Evolutionary conservation across 78 protist genomes (phyloP), one percentile per base, ranked within the genome.

Genomic region (Cavenderia fasciculata): DNA sequence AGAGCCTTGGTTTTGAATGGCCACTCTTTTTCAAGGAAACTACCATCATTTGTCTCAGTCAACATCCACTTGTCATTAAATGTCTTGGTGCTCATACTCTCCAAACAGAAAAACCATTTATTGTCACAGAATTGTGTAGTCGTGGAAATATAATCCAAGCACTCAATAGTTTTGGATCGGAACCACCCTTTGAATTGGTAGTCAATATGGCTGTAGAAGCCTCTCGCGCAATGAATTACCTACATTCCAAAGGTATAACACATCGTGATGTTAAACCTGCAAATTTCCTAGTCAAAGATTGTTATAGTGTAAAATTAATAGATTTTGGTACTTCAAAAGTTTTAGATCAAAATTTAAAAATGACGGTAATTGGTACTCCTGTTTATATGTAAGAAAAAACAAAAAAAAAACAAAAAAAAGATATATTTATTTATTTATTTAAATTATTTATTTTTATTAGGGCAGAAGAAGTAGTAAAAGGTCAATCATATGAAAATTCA

Each of bases 231-330:
- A 29, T 82, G 38, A 78, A 65, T 19, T 82, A 56, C 63, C 56
- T 82, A 56, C 90, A 82, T 33, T 46, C 71, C 0, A 82, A 82
- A 44, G 49, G 65, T 19, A 34, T 82, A 1, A 82, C 68, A 33
- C 90, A 82, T 56, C 76, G 90, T 57, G 90, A 82, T 43, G 78
- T 82, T 6, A 82, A 82, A 31, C 23, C 78, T n/a, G 76, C 51
- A 0, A 82, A 82, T 54, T 82, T 82, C 21, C 56, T 82, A 33
- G 90, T 82, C 6, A 82, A 65, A 19, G 47, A 82, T 14, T 62
- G 68, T 36, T 82, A 66, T 46, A 43, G 57, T 1, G 90, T 82
- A 0, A 82, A 82, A 34, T 36, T 82, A 29, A 82, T 82, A 11
- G 90, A 82, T 57, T 82, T 82, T 43, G 90, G 90, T 46, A 63